phyloP scores from a whole-genome alignment of 352 stramenopile genomes.

The Phytophthora palmivora region DNA sequence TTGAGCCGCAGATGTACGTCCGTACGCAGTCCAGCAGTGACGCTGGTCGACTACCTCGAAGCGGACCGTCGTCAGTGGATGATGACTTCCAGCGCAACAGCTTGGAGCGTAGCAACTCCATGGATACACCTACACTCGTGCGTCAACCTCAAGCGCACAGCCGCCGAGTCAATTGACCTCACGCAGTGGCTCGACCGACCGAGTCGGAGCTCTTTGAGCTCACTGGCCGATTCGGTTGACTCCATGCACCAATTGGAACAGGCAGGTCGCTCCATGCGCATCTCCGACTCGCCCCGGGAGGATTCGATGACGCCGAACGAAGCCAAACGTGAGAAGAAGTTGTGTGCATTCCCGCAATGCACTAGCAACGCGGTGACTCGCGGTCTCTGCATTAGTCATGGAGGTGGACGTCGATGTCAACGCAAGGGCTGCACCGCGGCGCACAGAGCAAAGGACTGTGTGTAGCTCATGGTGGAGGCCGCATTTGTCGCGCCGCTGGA shows the following conservation, averaged over 20 bases:
- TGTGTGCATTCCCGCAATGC: constrained; percentile 78
- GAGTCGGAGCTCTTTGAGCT: constrained; percentile 44
- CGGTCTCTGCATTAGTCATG: constrained; percentile 84
- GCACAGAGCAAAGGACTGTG: constrained; percentile 86
- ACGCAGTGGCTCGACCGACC: constrained; percentile 50
- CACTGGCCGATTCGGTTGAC: constrained; percentile 68
- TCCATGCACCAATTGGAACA: constrained; percentile 61
- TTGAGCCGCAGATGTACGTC: constrained; percentile 29
- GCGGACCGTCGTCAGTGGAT: too few species aligned
- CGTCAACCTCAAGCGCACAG: constrained; percentile 31
- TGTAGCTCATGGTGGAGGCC: constrained; percentile 82
- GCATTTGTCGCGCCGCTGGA: constrained; percentile 79
- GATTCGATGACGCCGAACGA: constrained; percentile 27
- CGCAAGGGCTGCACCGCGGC: constrained; percentile 83
- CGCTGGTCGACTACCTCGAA: constrained; percentile 7
- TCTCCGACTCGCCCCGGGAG: constrained; percentile 36
- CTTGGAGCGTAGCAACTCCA: constrained; percentile 69
- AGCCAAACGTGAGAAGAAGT: constrained; percentile 72
- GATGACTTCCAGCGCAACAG: constrained; percentile 38
- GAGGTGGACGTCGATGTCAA: constrained; percentile 81
- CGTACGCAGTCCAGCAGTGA: constrained; percentile 37
- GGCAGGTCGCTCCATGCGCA: constrained; percentile 40
- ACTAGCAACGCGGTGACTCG: constrained; percentile 81
- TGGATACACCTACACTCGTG: constrained; percentile 54
- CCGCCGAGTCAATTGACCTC: constrained; percentile 44